Evolutionary conservation across 352 stramenopile species (phyloP).

Genomic region (Globisporangium ultimum): DNA sequence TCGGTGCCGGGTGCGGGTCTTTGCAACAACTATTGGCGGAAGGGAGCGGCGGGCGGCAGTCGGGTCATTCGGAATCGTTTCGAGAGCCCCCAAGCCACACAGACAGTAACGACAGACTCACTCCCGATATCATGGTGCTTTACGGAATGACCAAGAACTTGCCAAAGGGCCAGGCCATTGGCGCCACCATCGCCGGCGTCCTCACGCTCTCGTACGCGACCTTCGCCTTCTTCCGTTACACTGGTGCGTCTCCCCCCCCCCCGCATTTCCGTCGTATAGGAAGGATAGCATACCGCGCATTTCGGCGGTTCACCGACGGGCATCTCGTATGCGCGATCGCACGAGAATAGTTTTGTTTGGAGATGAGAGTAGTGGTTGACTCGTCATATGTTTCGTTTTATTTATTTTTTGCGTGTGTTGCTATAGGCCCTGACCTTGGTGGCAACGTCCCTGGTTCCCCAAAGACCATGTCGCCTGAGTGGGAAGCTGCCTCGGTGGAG

Average conservation of each 20-base stretch:
- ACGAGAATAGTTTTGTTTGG: not conserved
- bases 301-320: not conserved
- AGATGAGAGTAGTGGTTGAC: not conserved
- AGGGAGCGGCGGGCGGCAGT: conserved; percentile 3
- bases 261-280: not conserved
- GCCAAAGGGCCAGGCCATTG: conserved; percentile 56
- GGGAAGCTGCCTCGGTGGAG: conserved; percentile 67
- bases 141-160: conserved; percentile 68
- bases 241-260: conserved; percentile 29
- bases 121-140: conserved; percentile 35
- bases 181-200: conserved; percentile 34
- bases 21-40: conserved; percentile 39
- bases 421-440: conserved; percentile 59
- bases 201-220: conserved; percentile 37
- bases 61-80: conserved; percentile 23
- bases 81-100: conserved; percentile 20
- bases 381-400: not conserved
- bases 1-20: conserved; percentile 30
- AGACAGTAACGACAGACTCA: conserved; percentile 11
- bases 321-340: not conserved
- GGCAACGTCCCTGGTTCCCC: conserved; percentile 44
- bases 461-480: conserved; percentile 76
- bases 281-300: not conserved
- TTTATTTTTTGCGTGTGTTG: conserved; percentile 1
- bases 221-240: conserved; percentile 62